Base-by-base conservation (phyloP, 2,329 filamentous ascomycete genomes). In the Fusarium sp. region DNA sequence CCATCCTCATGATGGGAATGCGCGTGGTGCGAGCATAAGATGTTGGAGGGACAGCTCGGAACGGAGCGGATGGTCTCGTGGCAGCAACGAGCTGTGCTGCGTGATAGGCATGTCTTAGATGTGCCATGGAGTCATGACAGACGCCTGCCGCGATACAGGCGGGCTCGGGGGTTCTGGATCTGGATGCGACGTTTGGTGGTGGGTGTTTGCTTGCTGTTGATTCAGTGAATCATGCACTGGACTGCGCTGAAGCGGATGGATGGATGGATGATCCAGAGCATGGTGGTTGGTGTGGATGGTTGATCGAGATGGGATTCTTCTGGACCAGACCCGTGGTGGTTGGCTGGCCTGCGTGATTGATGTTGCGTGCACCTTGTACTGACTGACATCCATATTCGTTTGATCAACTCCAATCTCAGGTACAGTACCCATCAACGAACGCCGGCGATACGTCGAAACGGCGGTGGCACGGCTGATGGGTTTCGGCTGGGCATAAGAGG, bases 21-120 rank as follows among this genome's bases (percentile, higher is more conserved):
- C 66, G 74, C 63, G 68, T 72, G 76, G 65, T 72, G 71, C 59
- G 75, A 74, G 66, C 39, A 69, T 66, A 64, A 61, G 58, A 45
- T 67, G 62, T 67, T 45, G 62, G 72, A 64, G 24, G 48, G 48
- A 65, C 62, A 65, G 64, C 62, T 64, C 68, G 66, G 76, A 73
- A 71, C 45, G 67, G 66, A 73, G 63, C 57, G 45, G 31, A 61
- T 68, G 75, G 77, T 77, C 77, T 77, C 75, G 77, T 78, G 75
- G 77, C 45, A 68, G 69, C 61, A 68, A 68, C 60, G 73, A 65
- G 35, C 62, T 64, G 71, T 68, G 67, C 63, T 77, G 74, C 77
- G 77, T 79, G 77, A 78, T 68, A 50, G 69, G 37, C 33, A 65
- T 78, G 77, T 78, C 77, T 79, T 75, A 67, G 75, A 78, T 71